phyloP scores from a whole-genome alignment of 768 basidiomycete species.

The Russula earlei region DNA sequence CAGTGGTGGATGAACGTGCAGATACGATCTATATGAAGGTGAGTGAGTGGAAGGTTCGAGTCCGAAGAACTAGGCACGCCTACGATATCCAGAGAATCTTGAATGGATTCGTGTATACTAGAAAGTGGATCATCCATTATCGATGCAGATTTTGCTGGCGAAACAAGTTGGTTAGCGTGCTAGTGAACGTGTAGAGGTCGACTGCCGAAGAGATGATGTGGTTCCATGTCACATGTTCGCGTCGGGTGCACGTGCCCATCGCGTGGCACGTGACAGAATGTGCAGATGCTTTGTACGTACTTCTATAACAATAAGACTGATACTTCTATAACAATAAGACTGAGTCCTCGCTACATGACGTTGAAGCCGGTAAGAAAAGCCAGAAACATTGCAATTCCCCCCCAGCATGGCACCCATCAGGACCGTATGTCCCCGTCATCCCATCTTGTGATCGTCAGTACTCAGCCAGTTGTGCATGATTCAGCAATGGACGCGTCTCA shows the following conservation, averaged over 20 bases:
- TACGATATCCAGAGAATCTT: constrained; percentile 63
- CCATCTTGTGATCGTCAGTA: neutral
- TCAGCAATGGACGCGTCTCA: constrained; percentile 71
- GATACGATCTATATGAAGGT: constrained; percentile 46
- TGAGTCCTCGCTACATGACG: neutral
- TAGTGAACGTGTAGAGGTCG: neutral
- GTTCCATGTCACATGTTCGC: no score
- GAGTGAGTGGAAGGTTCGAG: neutral
- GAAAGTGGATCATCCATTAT: neutral
- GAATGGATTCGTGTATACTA: constrained; percentile 38
- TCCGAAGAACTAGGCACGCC: constrained; percentile 20
- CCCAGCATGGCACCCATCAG: constrained; percentile 46
- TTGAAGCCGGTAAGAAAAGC: neutral
- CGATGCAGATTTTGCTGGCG: neutral
- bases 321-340: no score
- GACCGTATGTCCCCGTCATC: constrained; percentile 34
- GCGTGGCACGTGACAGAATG: neutral
- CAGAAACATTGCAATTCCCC: neutral
- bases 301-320: neutral
- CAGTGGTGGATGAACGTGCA: constrained; percentile 42
- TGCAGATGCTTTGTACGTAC: no score
- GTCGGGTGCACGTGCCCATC: no score
- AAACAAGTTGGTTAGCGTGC: neutral
- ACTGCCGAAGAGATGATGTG: no score
- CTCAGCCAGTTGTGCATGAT: neutral